A percentile compares a stretch with the other conserved stretches of the same genome.
phyloP scores from a whole-genome alignment of 1,284 basidiomycete genomes.

The Sanghuangporus weigelae region DNA sequence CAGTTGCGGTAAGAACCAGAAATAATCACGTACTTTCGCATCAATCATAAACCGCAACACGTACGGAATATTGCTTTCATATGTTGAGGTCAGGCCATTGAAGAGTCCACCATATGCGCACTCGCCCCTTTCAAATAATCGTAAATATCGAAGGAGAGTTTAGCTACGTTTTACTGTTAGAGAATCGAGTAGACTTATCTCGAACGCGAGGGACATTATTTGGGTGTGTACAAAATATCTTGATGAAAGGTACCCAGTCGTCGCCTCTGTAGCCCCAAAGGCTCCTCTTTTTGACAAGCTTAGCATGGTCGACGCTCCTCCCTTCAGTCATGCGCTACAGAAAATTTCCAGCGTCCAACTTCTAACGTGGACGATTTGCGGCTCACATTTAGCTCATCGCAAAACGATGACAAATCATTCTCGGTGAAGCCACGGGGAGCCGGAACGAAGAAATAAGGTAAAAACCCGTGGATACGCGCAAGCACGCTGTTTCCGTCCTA shows the following conservation, averaged over 20 bases:
- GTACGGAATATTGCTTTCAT: constrained; percentile 89
- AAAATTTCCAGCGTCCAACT: neutral
- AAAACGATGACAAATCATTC: constrained; percentile 62
- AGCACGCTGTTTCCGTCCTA: constrained; percentile 86
- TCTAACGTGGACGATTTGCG: neutral
- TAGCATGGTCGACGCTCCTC: constrained; percentile 48
- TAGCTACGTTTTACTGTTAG: neutral
- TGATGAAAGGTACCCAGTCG: constrained; percentile 74
- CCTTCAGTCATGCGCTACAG: constrained; percentile 28
- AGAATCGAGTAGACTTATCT: constrained; percentile 61
- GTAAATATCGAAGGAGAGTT: constrained; percentile 37
- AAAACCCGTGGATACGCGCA: constrained; percentile 73
- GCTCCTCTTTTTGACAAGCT: constrained; percentile 64
- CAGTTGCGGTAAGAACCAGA: neutral
- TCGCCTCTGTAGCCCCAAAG: constrained; percentile 89
- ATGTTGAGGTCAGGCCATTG: constrained; percentile 56
- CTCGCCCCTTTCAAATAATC: constrained; percentile 83
- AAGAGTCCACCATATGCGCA: constrained; percentile 71
- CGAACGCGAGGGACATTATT: constrained; percentile 78
- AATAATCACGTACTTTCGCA: constrained; percentile 55
- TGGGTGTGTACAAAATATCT: constrained; percentile 70
- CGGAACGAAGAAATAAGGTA: constrained; percentile 89
- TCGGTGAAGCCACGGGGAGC: constrained; percentile 77
- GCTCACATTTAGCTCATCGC: constrained; percentile 74
- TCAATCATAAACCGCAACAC: constrained; percentile 95